Conservation (phyloP, 2,329 filamentous ascomycete species). For the Aspergillus sp. region DNA sequence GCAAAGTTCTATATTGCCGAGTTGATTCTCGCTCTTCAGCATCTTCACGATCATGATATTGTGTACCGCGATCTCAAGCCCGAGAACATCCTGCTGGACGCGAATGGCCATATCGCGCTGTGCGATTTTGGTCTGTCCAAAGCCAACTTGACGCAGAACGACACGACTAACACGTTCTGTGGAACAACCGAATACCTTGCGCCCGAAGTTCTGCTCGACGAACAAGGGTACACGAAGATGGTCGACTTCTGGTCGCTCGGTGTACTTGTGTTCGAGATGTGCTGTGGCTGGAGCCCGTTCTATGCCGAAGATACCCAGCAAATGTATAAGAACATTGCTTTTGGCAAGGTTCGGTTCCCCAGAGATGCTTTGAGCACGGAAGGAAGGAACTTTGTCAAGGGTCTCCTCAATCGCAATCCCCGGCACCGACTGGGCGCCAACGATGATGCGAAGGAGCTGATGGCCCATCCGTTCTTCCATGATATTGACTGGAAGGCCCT, state of each 20-base stretch:
- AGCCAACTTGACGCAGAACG: slow-evolving; percentile 93
- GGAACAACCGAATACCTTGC: slow-evolving; percentile 97
- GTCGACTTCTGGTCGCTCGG: slow-evolving; percentile 99
- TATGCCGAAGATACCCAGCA: slow-evolving; percentile 99
- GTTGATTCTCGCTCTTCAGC: slow-evolving; percentile 89
- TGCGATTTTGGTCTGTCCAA: slow-evolving; percentile 98
- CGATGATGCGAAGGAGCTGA: slow-evolving; percentile 89
- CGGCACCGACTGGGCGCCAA: slow-evolving; percentile 90
- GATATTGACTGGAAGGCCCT: slow-evolving; percentile 92
- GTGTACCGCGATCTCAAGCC: slow-evolving; percentile 97
- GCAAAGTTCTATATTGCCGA: slow-evolving; percentile 99
- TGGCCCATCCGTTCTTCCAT: slow-evolving; percentile 88
- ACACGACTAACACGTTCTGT: slow-evolving; percentile 98
- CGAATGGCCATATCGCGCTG: slow-evolving; percentile 94
- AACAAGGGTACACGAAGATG: slow-evolving; percentile 99
- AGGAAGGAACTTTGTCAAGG: slow-evolving; percentile 97
- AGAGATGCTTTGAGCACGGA: slow-evolving; percentile 91
- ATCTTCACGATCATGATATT: slow-evolving; percentile 94
- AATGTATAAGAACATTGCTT: slow-evolving; percentile 99
- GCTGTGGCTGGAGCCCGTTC: slow-evolving; percentile 98
- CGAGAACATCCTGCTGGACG: slow-evolving; percentile 94
- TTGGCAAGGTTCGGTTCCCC: slow-evolving; percentile 96
- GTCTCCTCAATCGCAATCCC: slow-evolving; percentile 92
- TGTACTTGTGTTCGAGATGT: slow-evolving; percentile 98
- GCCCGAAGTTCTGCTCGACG: slow-evolving; percentile 90